Percentiles rank a stretch among this genome's conserved stretches.
These are phyloP conservation scores for Raddia distichophylla DNA, from an alignment of 176 grass and related monocot species.

Conservation along the genomic window DNA sequence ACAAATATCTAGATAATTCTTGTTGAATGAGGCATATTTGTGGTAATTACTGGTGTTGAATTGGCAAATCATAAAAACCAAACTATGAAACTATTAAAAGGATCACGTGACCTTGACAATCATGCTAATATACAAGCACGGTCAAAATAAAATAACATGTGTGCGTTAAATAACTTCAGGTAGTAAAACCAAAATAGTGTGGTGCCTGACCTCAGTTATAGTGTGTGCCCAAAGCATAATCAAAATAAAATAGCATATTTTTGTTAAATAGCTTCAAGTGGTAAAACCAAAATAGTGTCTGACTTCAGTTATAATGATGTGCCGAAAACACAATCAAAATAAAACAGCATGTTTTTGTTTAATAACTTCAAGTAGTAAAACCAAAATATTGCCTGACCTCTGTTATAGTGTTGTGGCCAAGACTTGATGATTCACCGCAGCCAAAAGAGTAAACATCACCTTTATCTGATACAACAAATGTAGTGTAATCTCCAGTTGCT, in stretches of 20 bases:
- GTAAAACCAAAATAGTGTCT: slow-evolving; percentile 6
- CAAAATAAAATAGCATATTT: neutral
- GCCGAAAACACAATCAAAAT: slow-evolving; percentile 50
- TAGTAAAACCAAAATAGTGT: neutral
- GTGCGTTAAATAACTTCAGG: neutral
- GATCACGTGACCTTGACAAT: neutral
- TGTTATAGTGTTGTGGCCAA: slow-evolving; percentile 62
- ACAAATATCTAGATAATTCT: neutral
- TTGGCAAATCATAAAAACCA: neutral
- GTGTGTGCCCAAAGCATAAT: slow-evolving; percentile 60
- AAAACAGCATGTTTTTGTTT: neutral
- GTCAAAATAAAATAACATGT: neutral
- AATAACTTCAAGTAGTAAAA: neutral
- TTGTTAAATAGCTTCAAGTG: neutral
- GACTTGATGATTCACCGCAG: slow-evolving; percentile 87
- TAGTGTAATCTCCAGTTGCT: slow-evolving; percentile 89
- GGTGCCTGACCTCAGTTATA: slow-evolving; percentile 53
- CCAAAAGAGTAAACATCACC: slow-evolving; percentile 91
- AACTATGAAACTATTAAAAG: neutral
- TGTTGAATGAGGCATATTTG: neutral
- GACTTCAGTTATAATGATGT: slow-evolving; percentile 62
- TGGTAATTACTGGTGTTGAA: neutral
- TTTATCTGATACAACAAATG: slow-evolving; percentile 77
- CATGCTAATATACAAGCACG: slow-evolving; percentile 15
- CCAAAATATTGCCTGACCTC: slow-evolving; percentile 55